These are phyloP conservation scores for Apophysomyces elegans DNA, from an alignment of 371 early-diverging fungal genomes.

Conservation along the genomic window DNA sequence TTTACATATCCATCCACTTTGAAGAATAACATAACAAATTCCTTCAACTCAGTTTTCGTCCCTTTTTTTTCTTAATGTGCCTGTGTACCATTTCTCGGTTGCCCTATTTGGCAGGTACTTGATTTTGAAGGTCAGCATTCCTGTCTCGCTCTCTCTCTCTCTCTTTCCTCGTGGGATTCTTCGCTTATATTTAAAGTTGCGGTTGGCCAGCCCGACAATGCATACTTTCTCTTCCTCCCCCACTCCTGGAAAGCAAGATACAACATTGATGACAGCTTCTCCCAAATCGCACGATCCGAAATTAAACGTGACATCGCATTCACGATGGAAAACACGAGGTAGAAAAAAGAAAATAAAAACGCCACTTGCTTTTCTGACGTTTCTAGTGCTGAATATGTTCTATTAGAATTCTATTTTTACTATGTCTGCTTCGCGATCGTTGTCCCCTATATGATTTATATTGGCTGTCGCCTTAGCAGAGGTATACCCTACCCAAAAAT, in stretches of 20 bases:
- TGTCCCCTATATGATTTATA: slow-evolving; percentile 71
- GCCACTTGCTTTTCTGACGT: background rate
- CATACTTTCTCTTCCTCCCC: background rate
- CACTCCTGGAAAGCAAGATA: background rate
- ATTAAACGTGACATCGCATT: slow-evolving; percentile 14
- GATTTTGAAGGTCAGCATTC: too few species aligned
- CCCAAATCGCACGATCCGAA: background rate
- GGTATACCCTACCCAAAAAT: slow-evolving; percentile 28
- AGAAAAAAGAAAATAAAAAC: background rate
- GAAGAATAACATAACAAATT: too few species aligned
- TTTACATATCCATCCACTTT: too few species aligned
- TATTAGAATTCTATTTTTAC: slow-evolving; percentile 74
- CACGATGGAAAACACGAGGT: slow-evolving; percentile 49
- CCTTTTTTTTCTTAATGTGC: too few species aligned
- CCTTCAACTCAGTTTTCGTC: too few species aligned
- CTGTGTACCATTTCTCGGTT: too few species aligned
- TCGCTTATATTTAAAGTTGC: background rate
- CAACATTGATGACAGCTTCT: background rate
- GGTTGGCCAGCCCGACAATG: background rate
- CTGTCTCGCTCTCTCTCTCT: too few species aligned
- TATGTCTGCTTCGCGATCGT: slow-evolving; percentile 61
- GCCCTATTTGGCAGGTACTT: too few species aligned
- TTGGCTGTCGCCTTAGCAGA: slow-evolving; percentile 63
- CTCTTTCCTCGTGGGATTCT: too few species aligned
- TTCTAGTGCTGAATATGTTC: background rate